Percentiles rank a stretch among this genome's conserved stretches.
phyloP scores from a whole-genome alignment of 768 basidiomycete species.

The Boletus vinaceobasis region DNA sequence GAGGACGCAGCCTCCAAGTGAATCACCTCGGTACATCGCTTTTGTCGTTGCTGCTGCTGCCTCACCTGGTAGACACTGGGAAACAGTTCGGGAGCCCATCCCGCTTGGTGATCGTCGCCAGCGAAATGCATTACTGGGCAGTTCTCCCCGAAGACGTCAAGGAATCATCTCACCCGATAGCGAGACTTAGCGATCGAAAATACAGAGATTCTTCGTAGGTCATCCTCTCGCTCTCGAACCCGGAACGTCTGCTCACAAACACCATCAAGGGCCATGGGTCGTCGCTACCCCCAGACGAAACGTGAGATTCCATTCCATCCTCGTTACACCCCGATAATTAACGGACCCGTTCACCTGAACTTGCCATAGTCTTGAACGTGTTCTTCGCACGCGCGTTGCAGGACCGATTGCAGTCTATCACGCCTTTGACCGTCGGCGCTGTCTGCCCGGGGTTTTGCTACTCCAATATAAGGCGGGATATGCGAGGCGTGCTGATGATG shows the following conservation, averaged over 20 bases:
- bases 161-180: slow-evolving; percentile 18
- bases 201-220: slow-evolving; percentile 22
- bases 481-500: background rate
- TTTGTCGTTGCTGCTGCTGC: slow-evolving; percentile 33
- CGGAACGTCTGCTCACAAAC: background rate
- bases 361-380: slow-evolving; percentile 27
- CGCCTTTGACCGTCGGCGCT: slow-evolving; percentile 24
- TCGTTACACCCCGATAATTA: background rate
- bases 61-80: slow-evolving; percentile 26
- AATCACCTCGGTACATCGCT: slow-evolving; percentile 34
- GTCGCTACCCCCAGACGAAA: slow-evolving; percentile 28
- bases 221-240: background rate
- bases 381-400: slow-evolving; percentile 31
- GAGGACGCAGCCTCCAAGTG: slow-evolving; percentile 29
- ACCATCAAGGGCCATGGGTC: slow-evolving; percentile 8
- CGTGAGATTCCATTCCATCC: slow-evolving; percentile 10
- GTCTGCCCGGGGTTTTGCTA: slow-evolving; percentile 32
- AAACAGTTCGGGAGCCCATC: slow-evolving; percentile 19
- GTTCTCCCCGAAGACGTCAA: slow-evolving; percentile 20
- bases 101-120: slow-evolving; percentile 32
- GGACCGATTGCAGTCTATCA: slow-evolving; percentile 12
- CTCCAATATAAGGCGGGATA: slow-evolving; percentile 20
- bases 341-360: background rate
- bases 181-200: slow-evolving; percentile 21
- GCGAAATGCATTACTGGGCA: slow-evolving; percentile 24